Evolutionary conservation across 1,284 basidiomycete species (phyloP), one percentile per base, ranked within the genome.

Genomic region (Phellopilus nigrolimitatus): DNA sequence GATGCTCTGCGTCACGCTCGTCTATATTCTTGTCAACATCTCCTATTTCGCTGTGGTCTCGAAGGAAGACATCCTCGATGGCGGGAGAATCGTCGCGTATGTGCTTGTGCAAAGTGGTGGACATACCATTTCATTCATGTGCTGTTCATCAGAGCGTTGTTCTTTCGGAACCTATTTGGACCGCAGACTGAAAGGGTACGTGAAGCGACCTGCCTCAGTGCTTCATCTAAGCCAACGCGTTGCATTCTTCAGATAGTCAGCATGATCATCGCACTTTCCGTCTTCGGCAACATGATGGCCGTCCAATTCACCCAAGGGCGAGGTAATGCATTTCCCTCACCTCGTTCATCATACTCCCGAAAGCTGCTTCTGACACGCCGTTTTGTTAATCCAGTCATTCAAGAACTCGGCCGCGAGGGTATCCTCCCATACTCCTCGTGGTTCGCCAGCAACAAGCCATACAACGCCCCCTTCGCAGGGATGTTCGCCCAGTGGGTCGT

Each of bases 31-130:
- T 13, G 76, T 84, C 48, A 86, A 86, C 57, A 59, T 85, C 13
- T 80, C 83, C 2, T 88, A 86, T 62, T 84, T 84, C 59, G 76
- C 80, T 0, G 84, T 78, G 2, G 79, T 86, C 4, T 78, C 79
- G 8, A 84, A 82, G 61, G 65, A 67, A 2, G 84, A 86, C 56
- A 83, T 88, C 33, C 59, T 83, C 2, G 68, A 65, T n/a, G 81
- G 82, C 37, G 72, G 78, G 1, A 69, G 76, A 22, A 80, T 83
- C 43, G 73, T 82, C 21, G 84, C 82, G 79, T 81, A 57, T 57
- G 79, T 67, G 2, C 42, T n/a, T 49, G 17, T 40, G 9, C 25
- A 27, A 6, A 30, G 4, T 15, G 17, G 3, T 13, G 30, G 33
- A 24, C n/a, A 34, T 15, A 13, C 24, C 13, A 21, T 36, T 15